Conservation (phyloP, 805 yeast species). For the Metschnikowia similis region DNA sequence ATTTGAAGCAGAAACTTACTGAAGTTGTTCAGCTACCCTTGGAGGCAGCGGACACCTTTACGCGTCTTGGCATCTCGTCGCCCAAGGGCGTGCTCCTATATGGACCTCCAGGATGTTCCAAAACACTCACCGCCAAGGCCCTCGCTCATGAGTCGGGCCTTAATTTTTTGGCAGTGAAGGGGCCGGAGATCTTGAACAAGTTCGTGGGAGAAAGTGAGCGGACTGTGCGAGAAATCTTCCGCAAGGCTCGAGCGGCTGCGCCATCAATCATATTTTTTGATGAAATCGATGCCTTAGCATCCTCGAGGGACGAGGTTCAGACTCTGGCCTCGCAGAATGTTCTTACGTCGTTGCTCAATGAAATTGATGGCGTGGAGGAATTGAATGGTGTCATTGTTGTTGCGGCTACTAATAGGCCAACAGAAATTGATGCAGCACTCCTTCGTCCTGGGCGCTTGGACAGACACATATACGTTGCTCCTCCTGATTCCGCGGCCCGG, state of each 20-base stretch:
- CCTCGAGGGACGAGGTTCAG: slow-evolving; percentile 60
- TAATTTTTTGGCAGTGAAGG: slow-evolving; percentile 91
- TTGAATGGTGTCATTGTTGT: slow-evolving; percentile 88
- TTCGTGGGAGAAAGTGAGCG: slow-evolving; percentile 96
- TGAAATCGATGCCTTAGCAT: slow-evolving; percentile 91
- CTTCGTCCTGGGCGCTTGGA: slow-evolving; percentile 95
- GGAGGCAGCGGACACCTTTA: slow-evolving; percentile 73
- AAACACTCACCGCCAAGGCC: slow-evolving; percentile 91
- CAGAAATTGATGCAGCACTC: slow-evolving; percentile 86
- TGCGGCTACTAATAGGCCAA: slow-evolving; percentile 96
- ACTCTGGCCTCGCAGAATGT: slow-evolving; percentile 80
- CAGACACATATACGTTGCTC: slow-evolving; percentile 86
- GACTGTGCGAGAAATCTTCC: slow-evolving; percentile 89
- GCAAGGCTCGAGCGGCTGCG: slow-evolving; percentile 85
- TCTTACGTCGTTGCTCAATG: slow-evolving; percentile 84
- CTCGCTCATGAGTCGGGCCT: slow-evolving; percentile 97
- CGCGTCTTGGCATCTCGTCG: slow-evolving; percentile 72
- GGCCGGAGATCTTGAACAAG: slow-evolving; percentile 91
- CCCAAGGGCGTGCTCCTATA: slow-evolving; percentile 91
- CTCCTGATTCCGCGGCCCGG: slow-evolving; percentile 83
- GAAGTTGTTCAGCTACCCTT: slow-evolving; percentile 94
- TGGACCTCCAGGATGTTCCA: slow-evolving; percentile 99
- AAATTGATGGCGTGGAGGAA: slow-evolving; percentile 96
- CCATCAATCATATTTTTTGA: slow-evolving; percentile 96
- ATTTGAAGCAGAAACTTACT: slow-evolving; percentile 69